A percentile compares a stretch with the other conserved stretches of the same genome.
These are phyloP conservation scores for Lecanicillium sp. DNA, from an alignment of 2,329 filamentous ascomycete genomes.

Conservation along the genomic window DNA sequence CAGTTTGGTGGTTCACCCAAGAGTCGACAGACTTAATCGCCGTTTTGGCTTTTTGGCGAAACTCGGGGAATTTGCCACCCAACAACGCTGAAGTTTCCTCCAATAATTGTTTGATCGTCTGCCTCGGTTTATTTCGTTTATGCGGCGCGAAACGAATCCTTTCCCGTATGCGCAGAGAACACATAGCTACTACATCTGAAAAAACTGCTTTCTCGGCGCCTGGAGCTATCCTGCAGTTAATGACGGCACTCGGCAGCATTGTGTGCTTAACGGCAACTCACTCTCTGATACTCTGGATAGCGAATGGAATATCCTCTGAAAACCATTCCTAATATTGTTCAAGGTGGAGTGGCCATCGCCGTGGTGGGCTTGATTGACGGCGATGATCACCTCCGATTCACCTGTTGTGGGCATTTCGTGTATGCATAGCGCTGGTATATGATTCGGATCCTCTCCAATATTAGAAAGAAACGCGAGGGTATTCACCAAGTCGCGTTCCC, in stretches of 20 bases:
- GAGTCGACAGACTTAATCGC: slow-evolving; percentile 15
- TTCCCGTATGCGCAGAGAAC: slow-evolving; percentile 10
- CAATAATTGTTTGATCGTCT: slow-evolving; percentile 5
- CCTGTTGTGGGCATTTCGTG: slow-evolving; percentile 13
- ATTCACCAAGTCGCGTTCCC: slow-evolving; percentile 20
- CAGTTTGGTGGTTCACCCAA: slow-evolving; percentile 19
- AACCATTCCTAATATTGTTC: slow-evolving; percentile 7
- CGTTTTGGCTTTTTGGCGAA: slow-evolving; percentile 14
- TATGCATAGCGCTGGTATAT: slow-evolving; percentile 26
- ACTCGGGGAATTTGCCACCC: slow-evolving; percentile 3
- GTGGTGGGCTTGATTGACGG: slow-evolving; percentile 19
- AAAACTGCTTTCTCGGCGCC: slow-evolving; percentile 15
- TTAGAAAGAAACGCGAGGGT: slow-evolving; percentile 26
- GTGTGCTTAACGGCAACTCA: background rate
- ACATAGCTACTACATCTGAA: slow-evolving; percentile 21
- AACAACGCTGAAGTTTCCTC: background rate
- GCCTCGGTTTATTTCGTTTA: slow-evolving; percentile 10
- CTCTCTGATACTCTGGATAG: slow-evolving; percentile 7
- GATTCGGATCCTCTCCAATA: slow-evolving; percentile 17
- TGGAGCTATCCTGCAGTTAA: slow-evolving; percentile 1
- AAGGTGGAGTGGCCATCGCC: slow-evolving; percentile 15
- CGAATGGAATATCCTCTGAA: slow-evolving; percentile 12
- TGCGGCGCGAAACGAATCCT: slow-evolving; percentile 21
- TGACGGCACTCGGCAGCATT: slow-evolving; percentile 1
- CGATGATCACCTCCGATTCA: slow-evolving; percentile 19